These are phyloP conservation scores for Barbatosphaeria neglecta DNA, from an alignment of 495 filamentous ascomycete genomes.

Conservation along the genomic window DNA sequence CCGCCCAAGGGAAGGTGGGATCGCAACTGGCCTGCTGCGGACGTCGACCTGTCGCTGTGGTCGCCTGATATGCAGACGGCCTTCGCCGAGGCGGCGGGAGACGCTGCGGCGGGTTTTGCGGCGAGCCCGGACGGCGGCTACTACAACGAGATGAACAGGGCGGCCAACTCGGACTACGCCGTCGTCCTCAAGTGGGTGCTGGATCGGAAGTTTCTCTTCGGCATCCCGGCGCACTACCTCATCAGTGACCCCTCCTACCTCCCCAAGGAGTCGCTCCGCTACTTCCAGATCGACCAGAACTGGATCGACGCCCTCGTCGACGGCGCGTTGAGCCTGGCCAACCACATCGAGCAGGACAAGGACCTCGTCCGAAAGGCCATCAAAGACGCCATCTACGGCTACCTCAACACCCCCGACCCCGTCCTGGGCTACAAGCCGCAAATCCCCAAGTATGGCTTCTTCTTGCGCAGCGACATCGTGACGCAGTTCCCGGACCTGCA, in stretches of 20 bases:
- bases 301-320: slow-evolving; percentile 37
- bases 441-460: slow-evolving; percentile 6
- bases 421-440: slow-evolving; percentile 7
- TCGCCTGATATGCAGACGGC: neutral
- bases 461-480: slow-evolving; percentile 5
- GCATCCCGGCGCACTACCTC: slow-evolving; percentile 29
- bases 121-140: too few species aligned
- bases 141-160: slow-evolving; percentile 23
- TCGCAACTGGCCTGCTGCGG: too few species aligned
- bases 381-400: slow-evolving; percentile 18
- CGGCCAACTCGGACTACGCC: slow-evolving; percentile 18
- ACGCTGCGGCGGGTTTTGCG: too few species aligned
- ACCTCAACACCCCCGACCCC: slow-evolving; percentile 6
- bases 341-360: slow-evolving; percentile 18
- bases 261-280: slow-evolving; percentile 28
- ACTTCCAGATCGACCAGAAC: slow-evolving; percentile 32
- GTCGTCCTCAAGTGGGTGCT: slow-evolving; percentile 25
- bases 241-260: slow-evolving; percentile 24
- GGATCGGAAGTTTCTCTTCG: slow-evolving; percentile 22
- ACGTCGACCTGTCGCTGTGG: too few species aligned
- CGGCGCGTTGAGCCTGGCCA: slow-evolving; percentile 31
- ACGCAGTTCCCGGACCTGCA: slow-evolving; percentile 7
- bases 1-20: too few species aligned
- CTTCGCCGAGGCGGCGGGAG: neutral
- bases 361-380: slow-evolving; percentile 20